These are phyloP conservation scores for Camptophora hylomeconis DNA, from an alignment of 2,329 filamentous ascomycete genomes.

Conservation along the genomic window DNA sequence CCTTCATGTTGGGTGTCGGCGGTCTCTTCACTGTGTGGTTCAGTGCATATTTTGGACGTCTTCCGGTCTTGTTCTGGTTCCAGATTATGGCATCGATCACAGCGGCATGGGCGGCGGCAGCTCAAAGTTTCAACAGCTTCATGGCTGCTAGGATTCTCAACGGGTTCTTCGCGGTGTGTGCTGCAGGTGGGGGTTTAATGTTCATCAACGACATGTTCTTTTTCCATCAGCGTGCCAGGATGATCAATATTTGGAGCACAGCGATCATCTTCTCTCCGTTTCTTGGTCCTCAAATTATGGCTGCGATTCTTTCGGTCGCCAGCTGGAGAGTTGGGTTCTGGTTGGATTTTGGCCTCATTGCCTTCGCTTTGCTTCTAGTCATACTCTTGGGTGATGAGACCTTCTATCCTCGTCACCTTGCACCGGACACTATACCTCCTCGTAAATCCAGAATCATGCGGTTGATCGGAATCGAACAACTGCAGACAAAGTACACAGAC, in stretches of 20 bases:
- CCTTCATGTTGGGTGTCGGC: constrained; percentile 35
- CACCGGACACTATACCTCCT: constrained; percentile 13
- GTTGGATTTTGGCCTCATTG: constrained; percentile 18
- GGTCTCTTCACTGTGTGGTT: constrained; percentile 29
- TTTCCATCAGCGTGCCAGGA: constrained; percentile 38
- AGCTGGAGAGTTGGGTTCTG: constrained; percentile 23
- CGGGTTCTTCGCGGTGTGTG: constrained; percentile 34
- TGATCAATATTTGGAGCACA: constrained; percentile 27
- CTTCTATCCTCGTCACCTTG: constrained; percentile 18
- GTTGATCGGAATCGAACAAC: constrained; percentile 20
- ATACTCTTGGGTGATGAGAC: constrained; percentile 19
- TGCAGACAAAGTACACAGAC: constrained; percentile 19
- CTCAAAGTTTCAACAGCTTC: constrained; percentile 33
- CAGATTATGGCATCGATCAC: constrained; percentile 20
- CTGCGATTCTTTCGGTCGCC: constrained; percentile 36
- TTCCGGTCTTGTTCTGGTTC: constrained; percentile 29
- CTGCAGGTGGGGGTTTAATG: constrained; percentile 30
- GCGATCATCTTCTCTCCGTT: constrained; percentile 28
- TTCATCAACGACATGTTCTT: constrained; percentile 48
- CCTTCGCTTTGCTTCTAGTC: constrained; percentile 16
- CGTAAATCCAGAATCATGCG: constrained; percentile 18
- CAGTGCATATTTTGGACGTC: constrained; percentile 31
- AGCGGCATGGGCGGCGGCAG: constrained; percentile 30
- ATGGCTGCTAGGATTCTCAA: constrained; percentile 36
- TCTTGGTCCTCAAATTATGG: constrained; percentile 28